These are phyloP conservation scores for Clavispora santaluciae DNA, from an alignment of 805 yeast species.

Conservation along the genomic window DNA sequence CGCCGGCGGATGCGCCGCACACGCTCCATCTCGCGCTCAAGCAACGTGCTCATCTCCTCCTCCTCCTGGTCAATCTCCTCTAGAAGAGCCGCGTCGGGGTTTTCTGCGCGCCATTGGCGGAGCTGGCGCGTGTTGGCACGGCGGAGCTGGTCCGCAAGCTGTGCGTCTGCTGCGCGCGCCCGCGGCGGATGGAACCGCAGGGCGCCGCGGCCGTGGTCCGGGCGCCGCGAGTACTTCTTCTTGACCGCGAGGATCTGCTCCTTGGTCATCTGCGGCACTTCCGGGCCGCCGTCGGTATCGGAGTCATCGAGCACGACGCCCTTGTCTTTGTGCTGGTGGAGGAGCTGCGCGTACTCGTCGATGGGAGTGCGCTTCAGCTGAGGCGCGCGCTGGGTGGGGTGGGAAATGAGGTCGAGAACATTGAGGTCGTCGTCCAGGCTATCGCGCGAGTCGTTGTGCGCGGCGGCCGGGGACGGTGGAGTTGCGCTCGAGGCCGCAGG, in stretches of 20 bases:
- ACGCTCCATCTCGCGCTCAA: constrained; percentile 50
- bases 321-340: constrained; percentile 19
- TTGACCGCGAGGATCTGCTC: constrained; percentile 28
- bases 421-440: constrained; percentile 8
- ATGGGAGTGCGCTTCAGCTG: constrained; percentile 22
- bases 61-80: constrained; percentile 40
- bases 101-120: constrained; percentile 16
- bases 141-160: constrained; percentile 33
- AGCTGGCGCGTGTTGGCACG: constrained; percentile 44
- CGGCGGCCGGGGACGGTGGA: no score
- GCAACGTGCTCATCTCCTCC: constrained; percentile 38
- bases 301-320: constrained; percentile 26
- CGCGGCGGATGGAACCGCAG: constrained; percentile 4
- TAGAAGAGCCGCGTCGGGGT: constrained; percentile 22
- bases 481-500: no score
- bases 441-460: constrained; percentile 6
- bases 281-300: constrained; percentile 16
- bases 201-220: constrained; percentile 2
- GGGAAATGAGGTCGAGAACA: constrained; percentile 9
- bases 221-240: constrained; percentile 27
- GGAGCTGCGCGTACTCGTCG: constrained; percentile 30
- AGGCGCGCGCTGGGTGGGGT: constrained; percentile 2
- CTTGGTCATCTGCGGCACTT: constrained; percentile 29
- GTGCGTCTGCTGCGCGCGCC: constrained; percentile 11
- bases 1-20: constrained; percentile 35